phyloP scores from a whole-genome alignment of 2,329 filamentous ascomycete genomes.

The Pezicula radicicola region DNA sequence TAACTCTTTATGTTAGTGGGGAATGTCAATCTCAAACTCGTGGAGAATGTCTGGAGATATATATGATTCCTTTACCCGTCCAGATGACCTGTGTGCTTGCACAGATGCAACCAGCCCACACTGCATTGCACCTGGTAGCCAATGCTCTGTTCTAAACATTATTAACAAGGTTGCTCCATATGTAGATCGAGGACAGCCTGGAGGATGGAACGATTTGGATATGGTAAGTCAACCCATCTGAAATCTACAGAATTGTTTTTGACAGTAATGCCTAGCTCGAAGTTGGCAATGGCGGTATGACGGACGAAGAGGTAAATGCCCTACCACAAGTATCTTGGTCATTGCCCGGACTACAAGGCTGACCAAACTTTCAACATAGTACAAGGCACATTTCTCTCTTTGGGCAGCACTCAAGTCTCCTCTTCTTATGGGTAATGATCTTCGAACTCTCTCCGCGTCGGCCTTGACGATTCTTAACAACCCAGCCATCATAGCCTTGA shows the following conservation, averaged over 20 bases:
- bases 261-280: slow-evolving; percentile 6
- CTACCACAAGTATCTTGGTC: slow-evolving; percentile 18
- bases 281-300: slow-evolving; percentile 19
- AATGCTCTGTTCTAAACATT: slow-evolving; percentile 17
- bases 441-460: slow-evolving; percentile 11
- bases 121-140: slow-evolving; percentile 3
- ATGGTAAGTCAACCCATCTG: slow-evolving; percentile 5
- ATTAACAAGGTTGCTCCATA: slow-evolving; percentile 16
- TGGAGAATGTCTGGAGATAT: slow-evolving; percentile 30
- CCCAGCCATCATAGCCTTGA: slow-evolving; percentile 14
- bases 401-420: slow-evolving; percentile 20
- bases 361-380: slow-evolving; percentile 3
- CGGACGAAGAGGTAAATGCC: slow-evolving; percentile 14
- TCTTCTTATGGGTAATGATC: slow-evolving; percentile 16
- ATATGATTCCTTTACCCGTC: slow-evolving; percentile 33
- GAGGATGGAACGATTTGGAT: slow-evolving; percentile 20
- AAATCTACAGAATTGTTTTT: neutral
- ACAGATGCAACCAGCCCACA: slow-evolving; percentile 20
- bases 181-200: slow-evolving; percentile 14
- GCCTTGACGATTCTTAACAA: slow-evolving; percentile 18
- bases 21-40: slow-evolving; percentile 23
- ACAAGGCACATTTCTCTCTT: slow-evolving; percentile 18
- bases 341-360: neutral
- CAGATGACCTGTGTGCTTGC: slow-evolving; percentile 25
- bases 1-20: slow-evolving; percentile 8